Conservation (phyloP, 139 green algal species). For the Micractinium sp. region DNA sequence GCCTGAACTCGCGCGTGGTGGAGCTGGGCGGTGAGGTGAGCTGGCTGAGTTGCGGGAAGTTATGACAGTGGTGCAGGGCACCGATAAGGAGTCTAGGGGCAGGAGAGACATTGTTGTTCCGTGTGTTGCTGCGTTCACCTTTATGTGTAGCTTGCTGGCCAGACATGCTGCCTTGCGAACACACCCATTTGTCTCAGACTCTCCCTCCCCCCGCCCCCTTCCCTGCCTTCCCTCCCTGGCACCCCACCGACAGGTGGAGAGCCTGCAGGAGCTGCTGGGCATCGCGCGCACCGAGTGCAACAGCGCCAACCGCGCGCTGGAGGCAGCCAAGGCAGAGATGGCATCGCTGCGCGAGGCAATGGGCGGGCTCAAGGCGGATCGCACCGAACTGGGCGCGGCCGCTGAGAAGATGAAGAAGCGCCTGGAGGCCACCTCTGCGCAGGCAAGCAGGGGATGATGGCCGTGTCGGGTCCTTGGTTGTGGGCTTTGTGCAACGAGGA, state of each 20-base stretch:
- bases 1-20: not conserved
- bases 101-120: no score
- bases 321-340: not conserved
- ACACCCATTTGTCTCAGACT: not conserved
- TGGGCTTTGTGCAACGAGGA: no score
- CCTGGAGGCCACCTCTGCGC: conserved; percentile 3
- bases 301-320: conserved; percentile 10
- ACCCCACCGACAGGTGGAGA: conserved; percentile 6
- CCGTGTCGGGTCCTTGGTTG: not conserved
- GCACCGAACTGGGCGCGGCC: not conserved
- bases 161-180: not conserved
- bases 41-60: no score
- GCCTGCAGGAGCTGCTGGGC: conserved; percentile 18
- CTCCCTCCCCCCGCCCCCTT: not conserved
- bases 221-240: no score
- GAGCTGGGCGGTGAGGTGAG: conserved; percentile 26
- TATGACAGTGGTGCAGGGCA: no score
- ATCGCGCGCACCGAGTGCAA: conserved; percentile 14
- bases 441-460: not conserved
- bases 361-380: not conserved
- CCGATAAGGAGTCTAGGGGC: no score
- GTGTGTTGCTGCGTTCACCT: no score
- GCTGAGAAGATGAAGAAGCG: conserved; percentile 13
- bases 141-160: not conserved
- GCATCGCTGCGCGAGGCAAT: not conserved